A percentile compares a stretch with the other conserved stretches of the same genome.
These are phyloP conservation scores for Henningerozyma blattae DNA, from an alignment of 805 yeast species.

Conservation along the genomic window DNA sequence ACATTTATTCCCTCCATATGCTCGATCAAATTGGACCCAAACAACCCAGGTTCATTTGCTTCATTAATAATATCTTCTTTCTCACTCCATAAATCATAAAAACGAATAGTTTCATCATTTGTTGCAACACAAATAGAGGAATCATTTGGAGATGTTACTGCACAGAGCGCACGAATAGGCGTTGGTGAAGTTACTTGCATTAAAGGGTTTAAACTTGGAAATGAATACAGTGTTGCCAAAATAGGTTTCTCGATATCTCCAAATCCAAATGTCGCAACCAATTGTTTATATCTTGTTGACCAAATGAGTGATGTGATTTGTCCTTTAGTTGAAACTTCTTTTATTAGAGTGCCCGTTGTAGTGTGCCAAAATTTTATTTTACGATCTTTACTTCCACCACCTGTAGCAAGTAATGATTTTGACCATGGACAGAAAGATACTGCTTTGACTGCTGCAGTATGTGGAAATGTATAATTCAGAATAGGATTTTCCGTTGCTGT, in stretches of 20 bases:
- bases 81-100: conserved; percentile 60
- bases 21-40: conserved; percentile 48
- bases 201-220: conserved; percentile 46
- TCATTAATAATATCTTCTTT: conserved; percentile 25
- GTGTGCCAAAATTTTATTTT: conserved; percentile 84
- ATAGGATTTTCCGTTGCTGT: conserved; percentile 29
- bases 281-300: conserved; percentile 52
- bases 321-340: conserved; percentile 43
- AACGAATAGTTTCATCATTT: conserved; percentile 66
- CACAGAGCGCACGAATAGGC: conserved; percentile 50
- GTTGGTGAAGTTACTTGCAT: conserved; percentile 38
- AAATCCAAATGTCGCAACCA: conserved; percentile 76
- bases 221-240: conserved; percentile 49
- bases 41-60: conserved; percentile 33
- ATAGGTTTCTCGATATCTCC: conserved; percentile 41
- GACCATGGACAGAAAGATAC: conserved; percentile 89
- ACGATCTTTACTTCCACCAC: conserved; percentile 80
- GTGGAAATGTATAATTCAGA: conserved; percentile 41
- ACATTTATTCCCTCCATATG: conserved; percentile 39
- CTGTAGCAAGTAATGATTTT: conserved; percentile 67
- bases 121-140: conserved; percentile 59
- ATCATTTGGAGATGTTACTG: conserved; percentile 54
- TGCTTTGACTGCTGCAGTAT: conserved; percentile 83
- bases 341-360: conserved; percentile 57
- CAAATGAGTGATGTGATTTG: conserved; percentile 75